Conservation (phyloP, 805 yeast species). For the Saturnispora quitensis region DNA sequence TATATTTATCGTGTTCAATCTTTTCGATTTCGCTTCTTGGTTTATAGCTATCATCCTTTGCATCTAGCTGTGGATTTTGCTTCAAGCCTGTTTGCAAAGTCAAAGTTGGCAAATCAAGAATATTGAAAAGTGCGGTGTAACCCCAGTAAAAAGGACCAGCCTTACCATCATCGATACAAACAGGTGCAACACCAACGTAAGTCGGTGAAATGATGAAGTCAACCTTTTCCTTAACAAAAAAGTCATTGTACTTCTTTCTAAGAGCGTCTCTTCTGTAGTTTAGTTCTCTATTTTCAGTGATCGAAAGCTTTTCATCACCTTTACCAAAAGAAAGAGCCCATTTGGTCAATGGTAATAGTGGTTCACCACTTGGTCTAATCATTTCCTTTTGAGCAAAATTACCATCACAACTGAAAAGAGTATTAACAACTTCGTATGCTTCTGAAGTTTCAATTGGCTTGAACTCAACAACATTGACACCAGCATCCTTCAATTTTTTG, state of each 20-base stretch:
- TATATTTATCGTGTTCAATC: conserved; percentile 39
- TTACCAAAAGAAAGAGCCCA: conserved; percentile 51
- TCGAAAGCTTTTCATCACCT: conserved; percentile 39
- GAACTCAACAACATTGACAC: conserved; percentile 47
- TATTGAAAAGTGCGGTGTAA: conserved; percentile 65
- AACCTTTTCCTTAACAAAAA: conserved; percentile 43
- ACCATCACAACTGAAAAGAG: conserved; percentile 60
- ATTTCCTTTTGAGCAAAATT: conserved; percentile 45
- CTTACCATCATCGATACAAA: conserved; percentile 37
- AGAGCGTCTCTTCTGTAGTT: conserved; percentile 47
- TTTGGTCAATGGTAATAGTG: conserved; percentile 52
- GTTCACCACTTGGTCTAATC: conserved; percentile 59
- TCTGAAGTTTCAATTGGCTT: conserved; percentile 49
- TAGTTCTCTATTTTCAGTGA: conserved; percentile 47
- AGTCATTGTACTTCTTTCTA: conserved; percentile 47
- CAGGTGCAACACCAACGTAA: conserved; percentile 64
- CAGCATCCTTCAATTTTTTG: conserved; percentile 47
- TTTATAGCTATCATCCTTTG: conserved; percentile 32
- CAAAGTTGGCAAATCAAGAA: conserved; percentile 62
- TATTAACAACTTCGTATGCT: conserved; percentile 49
- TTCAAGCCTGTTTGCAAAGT: conserved; percentile 52
- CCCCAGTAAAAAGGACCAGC: conserved; percentile 63
- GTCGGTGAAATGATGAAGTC: conserved; percentile 64
- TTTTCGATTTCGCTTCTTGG: conserved; percentile 40
- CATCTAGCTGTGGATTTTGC: conserved; percentile 44